Base-by-base conservation (phyloP, 345 rosid species). In the Gossypium mustelinum region DNA sequence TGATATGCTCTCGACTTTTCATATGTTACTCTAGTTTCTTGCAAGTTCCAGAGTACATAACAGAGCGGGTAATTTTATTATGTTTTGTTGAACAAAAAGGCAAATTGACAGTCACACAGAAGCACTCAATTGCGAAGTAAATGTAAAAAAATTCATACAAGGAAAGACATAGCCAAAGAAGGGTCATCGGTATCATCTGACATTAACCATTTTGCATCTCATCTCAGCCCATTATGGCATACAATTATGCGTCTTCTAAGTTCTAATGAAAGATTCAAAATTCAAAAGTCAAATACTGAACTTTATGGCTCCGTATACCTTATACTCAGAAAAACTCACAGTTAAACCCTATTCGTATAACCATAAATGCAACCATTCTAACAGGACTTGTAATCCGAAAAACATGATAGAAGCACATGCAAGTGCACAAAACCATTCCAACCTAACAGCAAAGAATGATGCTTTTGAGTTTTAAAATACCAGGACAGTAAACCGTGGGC, bases 341-440 rank as follows among this genome's bases (percentile, higher is more conserved):
- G 27, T 39, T 9, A n/a, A 64, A n/a, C 3, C 69, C 24, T n/a
- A 18, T 64, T 64, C 1, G 16, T 64, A 9, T 64, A 64, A 64
- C 50, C 68, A 41, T n/a, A 64, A 39, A 64, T n/a, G 50, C 50
- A 41, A 27, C 17, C 24, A 64, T 64, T 64, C 50, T n/a, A n/a
- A 41, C 16, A 64, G 16, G 11, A 41, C 50, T 10, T 41, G 4
- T 64, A 64, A 64, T n/a, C 50, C 18, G 11, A 4, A 64, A 41
- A n/a, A 13, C 68, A 41, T 5, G 17, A 64, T 17, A 41, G 43
- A 43, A 64, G 50, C 68, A 41, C 48, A 64, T 60, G 47, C 24
- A 63, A 64, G 25, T 64, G 68, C 25, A n/a, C 22, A 63, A 63
- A n/a, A n/a, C 68, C 50, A 44, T 41, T 41, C 50, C 50, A 64